A percentile compares a stretch with the other conserved stretches of the same genome.
Evolutionary conservation across 306 rosid genomes (phyloP).

Genomic region (Glycine latifolia): DNA sequence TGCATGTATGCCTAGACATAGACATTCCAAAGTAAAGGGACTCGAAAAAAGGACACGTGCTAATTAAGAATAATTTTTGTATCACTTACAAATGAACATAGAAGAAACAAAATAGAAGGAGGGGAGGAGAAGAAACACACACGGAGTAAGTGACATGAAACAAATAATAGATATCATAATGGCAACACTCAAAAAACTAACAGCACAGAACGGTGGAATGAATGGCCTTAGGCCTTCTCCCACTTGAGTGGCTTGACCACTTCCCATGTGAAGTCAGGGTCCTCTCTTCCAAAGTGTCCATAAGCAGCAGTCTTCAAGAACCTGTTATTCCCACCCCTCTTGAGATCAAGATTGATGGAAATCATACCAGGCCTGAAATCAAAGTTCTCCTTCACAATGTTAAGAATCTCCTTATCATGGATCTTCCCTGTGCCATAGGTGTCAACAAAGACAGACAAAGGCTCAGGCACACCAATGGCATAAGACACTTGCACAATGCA

Average conservation of each 20-base stretch:
- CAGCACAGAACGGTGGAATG: not conserved
- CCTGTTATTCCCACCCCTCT: constrained; percentile 85
- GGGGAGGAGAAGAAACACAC: not conserved
- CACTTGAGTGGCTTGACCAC: constrained; percentile 86
- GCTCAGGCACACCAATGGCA: constrained; percentile 93
- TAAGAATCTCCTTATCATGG: constrained; percentile 81
- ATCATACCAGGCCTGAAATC: constrained; percentile 97
- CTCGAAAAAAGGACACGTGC: not conserved
- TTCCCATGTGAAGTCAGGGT: constrained; percentile 90
- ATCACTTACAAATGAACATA: not conserved
- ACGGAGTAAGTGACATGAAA: not conserved
- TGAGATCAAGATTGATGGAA: constrained; percentile 78
- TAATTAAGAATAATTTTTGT: not conserved
- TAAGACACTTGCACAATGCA: constrained; percentile 87
- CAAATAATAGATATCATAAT: not conserved
- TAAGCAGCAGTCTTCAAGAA: constrained; percentile 94
- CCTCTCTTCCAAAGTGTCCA: constrained; percentile 92
- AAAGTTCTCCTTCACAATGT: constrained; percentile 81
- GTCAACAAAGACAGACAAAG: constrained; percentile 79
- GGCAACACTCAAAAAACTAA: constrained; percentile 47
- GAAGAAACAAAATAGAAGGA: not conserved
- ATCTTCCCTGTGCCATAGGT: constrained; percentile 80
- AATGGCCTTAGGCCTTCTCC: constrained; percentile 65
- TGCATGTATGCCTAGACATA: too few species aligned
- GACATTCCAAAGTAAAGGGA: not conserved